These are phyloP conservation scores for Microcyclospora pomicola DNA, from an alignment of 2,329 filamentous ascomycete species.

Conservation along the genomic window DNA sequence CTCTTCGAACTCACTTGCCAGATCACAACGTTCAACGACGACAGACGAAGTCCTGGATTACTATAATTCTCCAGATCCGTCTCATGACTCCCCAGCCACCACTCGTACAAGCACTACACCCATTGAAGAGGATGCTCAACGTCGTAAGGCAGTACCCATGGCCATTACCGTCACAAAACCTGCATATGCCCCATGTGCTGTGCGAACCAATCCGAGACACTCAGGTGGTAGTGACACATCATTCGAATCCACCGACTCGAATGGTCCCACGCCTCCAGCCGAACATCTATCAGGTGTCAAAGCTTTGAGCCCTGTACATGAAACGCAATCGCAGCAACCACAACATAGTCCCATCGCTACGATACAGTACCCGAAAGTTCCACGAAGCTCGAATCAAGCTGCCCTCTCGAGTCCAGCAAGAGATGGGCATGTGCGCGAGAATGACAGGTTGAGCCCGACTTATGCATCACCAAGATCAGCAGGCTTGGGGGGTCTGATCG, in stretches of 20 bases:
- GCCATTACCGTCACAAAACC: constrained; percentile 13
- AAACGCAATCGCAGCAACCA: constrained; percentile 6
- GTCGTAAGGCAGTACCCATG: constrained; percentile 9
- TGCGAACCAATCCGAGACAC: constrained; percentile 7
- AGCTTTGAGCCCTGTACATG: constrained; percentile 29
- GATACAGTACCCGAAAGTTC: constrained; percentile 35
- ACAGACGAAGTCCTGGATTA: constrained; percentile 14
- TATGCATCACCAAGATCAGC: constrained; percentile 4
- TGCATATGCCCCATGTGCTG: constrained; percentile 12
- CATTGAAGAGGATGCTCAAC: constrained; percentile 13
- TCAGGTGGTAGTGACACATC: constrained; percentile 28
- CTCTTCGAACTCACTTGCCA: too few species aligned
- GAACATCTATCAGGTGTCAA: constrained; percentile 23
- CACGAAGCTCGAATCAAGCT: constrained; percentile 32
- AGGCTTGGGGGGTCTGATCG: not conserved
- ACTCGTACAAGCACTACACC: constrained; percentile 7
- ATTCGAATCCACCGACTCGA: constrained; percentile 32
- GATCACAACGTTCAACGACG: constrained; percentile 1
- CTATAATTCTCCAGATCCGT: constrained; percentile 18
- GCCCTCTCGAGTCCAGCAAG: constrained; percentile 20
- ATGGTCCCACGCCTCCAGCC: constrained; percentile 33
- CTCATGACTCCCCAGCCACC: constrained; percentile 9
- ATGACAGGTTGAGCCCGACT: not conserved
- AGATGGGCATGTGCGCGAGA: not conserved
- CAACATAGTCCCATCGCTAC: constrained; percentile 27